Evolutionary conservation across 163 green algal genomes (phyloP).

Genomic region (Scenedesmus sp.): DNA sequence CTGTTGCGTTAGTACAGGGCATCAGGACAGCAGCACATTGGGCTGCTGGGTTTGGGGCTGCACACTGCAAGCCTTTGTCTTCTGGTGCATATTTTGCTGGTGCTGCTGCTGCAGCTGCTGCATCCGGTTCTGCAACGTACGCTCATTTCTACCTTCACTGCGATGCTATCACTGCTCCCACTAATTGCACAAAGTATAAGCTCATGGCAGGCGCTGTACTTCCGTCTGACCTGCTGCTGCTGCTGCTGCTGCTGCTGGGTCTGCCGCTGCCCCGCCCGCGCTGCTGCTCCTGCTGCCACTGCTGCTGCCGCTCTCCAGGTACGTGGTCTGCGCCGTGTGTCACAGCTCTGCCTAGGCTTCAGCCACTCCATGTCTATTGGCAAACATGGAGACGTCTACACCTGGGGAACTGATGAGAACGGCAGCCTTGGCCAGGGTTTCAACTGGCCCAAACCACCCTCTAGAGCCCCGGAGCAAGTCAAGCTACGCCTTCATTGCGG

Average conservation of each 20-base stretch:
- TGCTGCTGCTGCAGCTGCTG: too few relatives aligned
- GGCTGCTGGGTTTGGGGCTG: too few relatives aligned
- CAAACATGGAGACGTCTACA: slow-evolving; percentile 28
- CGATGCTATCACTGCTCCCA: too few relatives aligned
- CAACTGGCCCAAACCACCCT: slow-evolving; percentile 34
- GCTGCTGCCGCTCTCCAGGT: slow-evolving; percentile 10
- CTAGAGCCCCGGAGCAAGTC: not conserved
- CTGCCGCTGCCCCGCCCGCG: too few relatives aligned
- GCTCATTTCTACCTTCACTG: too few relatives aligned
- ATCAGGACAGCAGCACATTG: too few relatives aligned
- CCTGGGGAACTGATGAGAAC: slow-evolving; percentile 55
- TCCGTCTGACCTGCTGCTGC: not conserved
- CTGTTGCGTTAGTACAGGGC: too few relatives aligned
- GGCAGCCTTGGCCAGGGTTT: slow-evolving; percentile 52
- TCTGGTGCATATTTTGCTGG: too few relatives aligned
- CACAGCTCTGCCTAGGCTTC: slow-evolving; percentile 48
- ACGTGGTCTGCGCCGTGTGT: not conserved
- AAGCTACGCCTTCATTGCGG: not conserved
- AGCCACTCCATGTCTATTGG: slow-evolving; percentile 48
- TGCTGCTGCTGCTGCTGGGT: not conserved
- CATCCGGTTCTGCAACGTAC: too few relatives aligned
- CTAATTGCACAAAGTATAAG: too few relatives aligned
- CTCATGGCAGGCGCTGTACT: too few relatives aligned
- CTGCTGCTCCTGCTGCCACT: not conserved
- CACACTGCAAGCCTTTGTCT: too few relatives aligned